Evolutionary conservation across 2,329 filamentous ascomycete species (phyloP).

Genomic region (Emericellopsis cladophorae): DNA sequence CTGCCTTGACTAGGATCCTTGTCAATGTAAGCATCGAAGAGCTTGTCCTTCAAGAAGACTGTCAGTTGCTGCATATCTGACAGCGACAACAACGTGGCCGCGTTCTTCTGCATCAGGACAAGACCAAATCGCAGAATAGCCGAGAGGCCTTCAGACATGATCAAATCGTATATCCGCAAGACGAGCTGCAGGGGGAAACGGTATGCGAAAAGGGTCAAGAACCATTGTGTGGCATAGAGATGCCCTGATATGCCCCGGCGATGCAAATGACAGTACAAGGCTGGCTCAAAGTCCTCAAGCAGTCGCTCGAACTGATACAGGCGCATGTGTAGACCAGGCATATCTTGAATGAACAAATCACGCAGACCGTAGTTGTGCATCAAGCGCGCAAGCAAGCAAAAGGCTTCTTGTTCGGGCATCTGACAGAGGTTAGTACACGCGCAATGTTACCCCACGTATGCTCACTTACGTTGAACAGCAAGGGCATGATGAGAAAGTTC

Average conservation of each 20-base stretch:
- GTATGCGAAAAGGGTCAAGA: conserved; percentile 95
- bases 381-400: conserved; percentile 79
- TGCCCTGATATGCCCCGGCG: conserved; percentile 79
- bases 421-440: conserved; percentile 18
- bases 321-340: conserved; percentile 88
- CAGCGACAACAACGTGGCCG: conserved; percentile 63
- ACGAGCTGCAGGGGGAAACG: conserved; percentile 94
- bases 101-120: conserved; percentile 93
- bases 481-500: conserved; percentile 95
- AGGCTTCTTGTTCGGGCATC: conserved; percentile 97
- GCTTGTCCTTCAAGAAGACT: conserved; percentile 78
- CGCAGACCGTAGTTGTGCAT: conserved; percentile 96
- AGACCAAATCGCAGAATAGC: conserved; percentile 92
- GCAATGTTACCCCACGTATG: neutral
- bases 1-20: conserved; percentile 84
- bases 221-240: conserved; percentile 97
- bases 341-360: conserved; percentile 87
- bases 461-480: conserved; percentile 73
- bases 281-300: conserved; percentile 86
- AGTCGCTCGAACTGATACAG: conserved; percentile 92
- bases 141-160: conserved; percentile 83
- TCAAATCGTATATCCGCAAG: conserved; percentile 89
- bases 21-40: conserved; percentile 97
- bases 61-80: conserved; percentile 86
- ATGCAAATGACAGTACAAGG: conserved; percentile 86